A percentile compares a stretch with the other conserved stretches of the same genome.
Evolutionary conservation across 148 eudicot genomes (phyloP).

Genomic region (Fagopyrum tataricum): DNA sequence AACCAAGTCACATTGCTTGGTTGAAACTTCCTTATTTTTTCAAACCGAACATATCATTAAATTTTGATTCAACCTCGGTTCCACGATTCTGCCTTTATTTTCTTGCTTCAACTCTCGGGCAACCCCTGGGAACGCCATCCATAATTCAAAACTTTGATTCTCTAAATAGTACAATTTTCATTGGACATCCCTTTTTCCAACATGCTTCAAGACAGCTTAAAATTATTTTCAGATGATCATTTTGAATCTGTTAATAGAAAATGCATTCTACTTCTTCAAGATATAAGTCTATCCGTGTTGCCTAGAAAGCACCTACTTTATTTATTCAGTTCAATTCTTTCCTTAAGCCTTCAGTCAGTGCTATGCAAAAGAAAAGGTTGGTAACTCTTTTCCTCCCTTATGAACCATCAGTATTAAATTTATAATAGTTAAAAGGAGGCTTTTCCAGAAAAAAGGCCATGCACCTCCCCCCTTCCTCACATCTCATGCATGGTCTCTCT

Average conservation of each 20-base stretch:
- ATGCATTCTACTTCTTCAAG: background rate
- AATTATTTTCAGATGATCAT: background rate
- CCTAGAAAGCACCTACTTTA: background rate
- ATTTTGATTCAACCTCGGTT: background rate
- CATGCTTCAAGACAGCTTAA: background rate
- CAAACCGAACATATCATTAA: background rate
- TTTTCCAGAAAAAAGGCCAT: background rate
- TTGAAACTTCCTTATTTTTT: background rate
- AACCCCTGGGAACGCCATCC: background rate
- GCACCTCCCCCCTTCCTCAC: background rate
- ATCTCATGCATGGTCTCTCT: background rate
- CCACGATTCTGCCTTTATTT: background rate
- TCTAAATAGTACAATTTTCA: background rate
- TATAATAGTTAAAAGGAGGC: no score
- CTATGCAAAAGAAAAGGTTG: no score
- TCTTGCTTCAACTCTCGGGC: background rate
- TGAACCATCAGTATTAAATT: no score
- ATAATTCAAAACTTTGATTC: background rate
- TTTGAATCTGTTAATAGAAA: background rate
- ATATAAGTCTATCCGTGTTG: background rate
- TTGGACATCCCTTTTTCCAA: background rate
- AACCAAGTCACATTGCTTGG: background rate
- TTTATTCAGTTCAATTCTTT: background rate
- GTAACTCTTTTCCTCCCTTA: no score
- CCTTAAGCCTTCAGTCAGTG: background rate